phyloP scores from a whole-genome alignment of 2,329 filamentous ascomycete species.

The Colletotrichum sp. region DNA sequence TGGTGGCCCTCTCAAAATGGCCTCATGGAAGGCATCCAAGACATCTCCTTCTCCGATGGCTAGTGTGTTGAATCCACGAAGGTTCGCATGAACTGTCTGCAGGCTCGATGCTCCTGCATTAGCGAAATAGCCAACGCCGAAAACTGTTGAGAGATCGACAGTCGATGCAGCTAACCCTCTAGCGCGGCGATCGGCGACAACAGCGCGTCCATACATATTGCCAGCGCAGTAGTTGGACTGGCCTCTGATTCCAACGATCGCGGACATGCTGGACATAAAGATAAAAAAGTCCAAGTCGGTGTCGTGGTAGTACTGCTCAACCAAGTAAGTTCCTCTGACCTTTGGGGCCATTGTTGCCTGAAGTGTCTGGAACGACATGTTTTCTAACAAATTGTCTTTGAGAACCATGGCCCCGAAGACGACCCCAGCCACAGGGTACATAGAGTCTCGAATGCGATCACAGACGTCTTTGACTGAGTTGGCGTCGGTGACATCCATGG shows the following conservation, averaged over 20 bases:
- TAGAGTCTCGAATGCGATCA: background rate
- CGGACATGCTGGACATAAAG: slow-evolving; percentile 33
- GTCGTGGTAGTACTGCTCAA: slow-evolving; percentile 33
- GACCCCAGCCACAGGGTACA: slow-evolving; percentile 43
- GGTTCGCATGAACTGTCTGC: background rate
- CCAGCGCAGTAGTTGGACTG: slow-evolving; percentile 52
- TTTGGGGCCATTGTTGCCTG: slow-evolving; percentile 35
- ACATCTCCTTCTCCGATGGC: background rate
- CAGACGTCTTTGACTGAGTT: background rate
- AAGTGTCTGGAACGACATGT: slow-evolving; percentile 35
- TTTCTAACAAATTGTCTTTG: slow-evolving; percentile 33
- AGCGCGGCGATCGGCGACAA: slow-evolving; percentile 37
- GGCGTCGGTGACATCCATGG: background rate
- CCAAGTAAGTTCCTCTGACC: slow-evolving; percentile 31
- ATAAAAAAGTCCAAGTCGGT: slow-evolving; percentile 39
- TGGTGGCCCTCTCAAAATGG: background rate
- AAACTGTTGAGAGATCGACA: slow-evolving; percentile 40
- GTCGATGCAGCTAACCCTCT: slow-evolving; percentile 41
- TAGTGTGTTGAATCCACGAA: background rate
- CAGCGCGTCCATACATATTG: slow-evolving; percentile 43
- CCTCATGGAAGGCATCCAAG: background rate
- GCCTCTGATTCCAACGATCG: slow-evolving; percentile 31
- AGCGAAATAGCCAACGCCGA: slow-evolving; percentile 45
- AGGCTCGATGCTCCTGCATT: background rate
- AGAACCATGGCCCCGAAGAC: slow-evolving; percentile 50